Base-by-base conservation (phyloP, 1,284 basidiomycete species). In the Xerocomus amazonicus region DNA sequence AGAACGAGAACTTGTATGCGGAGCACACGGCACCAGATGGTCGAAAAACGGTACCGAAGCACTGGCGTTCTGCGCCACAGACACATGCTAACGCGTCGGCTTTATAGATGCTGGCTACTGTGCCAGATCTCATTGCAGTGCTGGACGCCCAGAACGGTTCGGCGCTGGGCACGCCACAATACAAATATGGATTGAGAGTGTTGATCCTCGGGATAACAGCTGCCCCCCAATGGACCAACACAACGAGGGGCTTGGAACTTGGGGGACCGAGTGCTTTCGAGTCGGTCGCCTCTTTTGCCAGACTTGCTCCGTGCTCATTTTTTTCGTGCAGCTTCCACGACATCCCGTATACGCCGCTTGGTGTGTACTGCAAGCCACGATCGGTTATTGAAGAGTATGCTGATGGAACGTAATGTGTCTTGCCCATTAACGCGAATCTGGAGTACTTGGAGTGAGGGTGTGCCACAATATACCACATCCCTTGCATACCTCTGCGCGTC, bases 111-210 rank as follows among this genome's bases (percentile, higher is more conserved):
- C 56, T 70, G 0, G 71, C 70, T 35, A 73, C 71, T 13, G 80
- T 84, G 4, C 81, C 81, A 4, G 82, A 83, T 62, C 69, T 84
- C 26, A 82, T 84, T 44, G 72, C 75, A 1, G 78, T 84, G 9
- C 67, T 81, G 14, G 80, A 84, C 54, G 74, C 77, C 12, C 75
- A 77, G 51, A 79, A 68, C 35, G 81, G 81, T 8, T 64, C 73
- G 9, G 77, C 79, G 2, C 69, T 84, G 16, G 81, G 81, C 12
- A 73, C 70, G 12, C 71, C 70, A 28, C 62, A 74, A 45, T 75
- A 73, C 58, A 75, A 73, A 52, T 81, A 81, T 55, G 80, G 81
- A 9, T 62, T 81, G 36, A 73, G 78, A 29, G 81, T 81, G 9
- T 67, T 77, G 10, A 78, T 83, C 42, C 65, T 83, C 39, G 81